Evolutionary conservation across 1,139 yeast genomes (phyloP).

Genomic region (Suhomyces choctaworum): DNA sequence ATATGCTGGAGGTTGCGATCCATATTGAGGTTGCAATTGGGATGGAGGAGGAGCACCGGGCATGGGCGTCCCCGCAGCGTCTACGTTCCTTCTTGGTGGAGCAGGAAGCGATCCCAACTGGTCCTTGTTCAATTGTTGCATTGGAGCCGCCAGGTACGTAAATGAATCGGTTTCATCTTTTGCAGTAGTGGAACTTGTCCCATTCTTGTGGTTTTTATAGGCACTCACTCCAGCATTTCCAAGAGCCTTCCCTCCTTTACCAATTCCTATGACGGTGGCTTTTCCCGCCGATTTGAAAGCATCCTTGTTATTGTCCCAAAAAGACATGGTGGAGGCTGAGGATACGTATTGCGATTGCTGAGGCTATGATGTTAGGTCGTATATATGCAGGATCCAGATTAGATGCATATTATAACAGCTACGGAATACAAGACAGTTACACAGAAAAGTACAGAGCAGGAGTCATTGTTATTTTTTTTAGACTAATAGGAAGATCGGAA

Average conservation of each 20-base stretch:
- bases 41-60: constrained; percentile 8
- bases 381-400: too few relatives aligned
- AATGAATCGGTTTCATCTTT: constrained; percentile 2
- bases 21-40: constrained; percentile 1
- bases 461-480: too few relatives aligned
- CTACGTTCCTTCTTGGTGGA: constrained; percentile 46
- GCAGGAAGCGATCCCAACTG: constrained; percentile 51
- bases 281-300: constrained; percentile 48
- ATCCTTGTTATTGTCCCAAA: constrained; percentile 57
- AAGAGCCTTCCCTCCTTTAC: constrained; percentile 48
- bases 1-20: constrained; percentile 14
- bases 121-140: constrained; percentile 29
- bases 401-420: too few relatives aligned
- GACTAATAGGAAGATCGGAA: too few relatives aligned
- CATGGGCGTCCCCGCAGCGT: constrained; percentile 7
- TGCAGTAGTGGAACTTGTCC: constrained; percentile 1
- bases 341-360: too few relatives aligned
- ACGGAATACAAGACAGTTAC: too few relatives aligned
- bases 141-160: constrained; percentile 10
- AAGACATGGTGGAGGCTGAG: constrained; percentile 24
- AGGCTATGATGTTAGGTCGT: too few relatives aligned
- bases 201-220: constrained; percentile 36
- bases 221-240: constrained; percentile 52
- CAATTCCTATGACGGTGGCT: constrained; percentile 50
- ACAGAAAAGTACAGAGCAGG: too few relatives aligned